Evolutionary conservation across 2,329 filamentous ascomycete genomes (phyloP), one percentile per base, ranked within the genome.

Genomic region (Fusarium protoensiforme): DNA sequence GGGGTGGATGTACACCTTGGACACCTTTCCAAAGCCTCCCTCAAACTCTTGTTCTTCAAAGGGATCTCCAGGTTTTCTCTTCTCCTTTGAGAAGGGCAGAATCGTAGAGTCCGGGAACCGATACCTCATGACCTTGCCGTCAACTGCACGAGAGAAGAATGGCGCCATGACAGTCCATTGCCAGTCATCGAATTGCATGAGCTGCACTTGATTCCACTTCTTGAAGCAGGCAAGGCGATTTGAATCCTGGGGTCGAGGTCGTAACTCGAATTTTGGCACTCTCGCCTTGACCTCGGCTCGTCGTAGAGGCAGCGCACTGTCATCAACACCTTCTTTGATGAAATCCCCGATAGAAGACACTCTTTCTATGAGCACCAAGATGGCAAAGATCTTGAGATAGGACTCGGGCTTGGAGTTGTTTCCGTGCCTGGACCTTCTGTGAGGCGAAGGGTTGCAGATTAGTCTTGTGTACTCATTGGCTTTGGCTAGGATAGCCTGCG

Each of bases 141-240:
- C 35, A 2, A 35, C n/a, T 13, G 43, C 57, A 8, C 64, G 64
- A n/a, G 46, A n/a, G 46, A 65, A 65, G 31, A 65, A 62, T 4
- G 64, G 58, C 3, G 57, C 58, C 11, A 46, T 56, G 22, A 65
- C 64, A 20, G 57, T 46, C 64, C 64, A 65, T 22, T 65, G 64
- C 64, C 58, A 65, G 22, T 65, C 64, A 7, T 62, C 46, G n/a
- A 65, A 65, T 2, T 14, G 18, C 20, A 54, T 54, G n/a, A 61
- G 46, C 36, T 43, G 57, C 22, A 38, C 35, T 20, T 46, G 18
- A 36, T 38, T 33, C 64, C 57, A 62, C 10, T 4, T 38, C 5
- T 14, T 29, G n/a, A 62, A 46, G 1, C 54, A 61, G 9, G 16
- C 14, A 16, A 65, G 35, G 1, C 46, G 29, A 14, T 6, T 14